A percentile compares a stretch with the other conserved stretches of the same genome.
These are phyloP conservation scores for Hypoxylon fragiforme DNA, from an alignment of 495 filamentous ascomycete genomes.

Conservation along the genomic window DNA sequence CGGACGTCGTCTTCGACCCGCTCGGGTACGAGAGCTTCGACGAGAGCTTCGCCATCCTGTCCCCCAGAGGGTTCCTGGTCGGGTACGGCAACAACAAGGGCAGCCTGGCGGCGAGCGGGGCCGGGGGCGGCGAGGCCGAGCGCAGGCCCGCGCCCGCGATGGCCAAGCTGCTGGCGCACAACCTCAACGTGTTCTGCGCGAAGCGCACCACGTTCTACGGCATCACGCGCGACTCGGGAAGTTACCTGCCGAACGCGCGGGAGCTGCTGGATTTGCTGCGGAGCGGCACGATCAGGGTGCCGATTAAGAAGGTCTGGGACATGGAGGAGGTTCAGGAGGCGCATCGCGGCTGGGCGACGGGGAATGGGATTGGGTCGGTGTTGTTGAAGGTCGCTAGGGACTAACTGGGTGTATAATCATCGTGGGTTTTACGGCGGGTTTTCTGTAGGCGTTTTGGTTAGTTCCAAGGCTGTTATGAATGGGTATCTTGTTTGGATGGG, in stretches of 20 bases:
- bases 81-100: conserved; percentile 38
- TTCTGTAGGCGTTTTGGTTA: too few species aligned
- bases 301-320: conserved; percentile 46
- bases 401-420: too few species aligned
- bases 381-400: conserved; percentile 38
- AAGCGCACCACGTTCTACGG: conserved; percentile 43
- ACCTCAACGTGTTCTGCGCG: conserved; percentile 26
- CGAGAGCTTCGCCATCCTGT: conserved; percentile 46
- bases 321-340: conserved; percentile 47
- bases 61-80: conserved; percentile 22
- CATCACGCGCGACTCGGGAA: conserved; percentile 37
- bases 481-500: too few species aligned
- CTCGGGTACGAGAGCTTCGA: conserved; percentile 52
- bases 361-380: conserved; percentile 41
- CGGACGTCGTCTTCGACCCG: conserved; percentile 47
- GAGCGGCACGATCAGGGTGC: conserved; percentile 42
- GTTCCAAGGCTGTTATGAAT: too few species aligned
- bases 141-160: conserved; percentile 21
- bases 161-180: conserved; percentile 33
- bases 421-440: too few species aligned
- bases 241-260: conserved; percentile 37
- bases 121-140: conserved; percentile 7
- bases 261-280: conserved; percentile 39
- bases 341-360: conserved; percentile 44
- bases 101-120: conserved; percentile 15